Evolutionary conservation across 2,329 filamentous ascomycete species (phyloP), one percentile per base, ranked within the genome.

Genomic region (Aspergillus sp.): DNA sequence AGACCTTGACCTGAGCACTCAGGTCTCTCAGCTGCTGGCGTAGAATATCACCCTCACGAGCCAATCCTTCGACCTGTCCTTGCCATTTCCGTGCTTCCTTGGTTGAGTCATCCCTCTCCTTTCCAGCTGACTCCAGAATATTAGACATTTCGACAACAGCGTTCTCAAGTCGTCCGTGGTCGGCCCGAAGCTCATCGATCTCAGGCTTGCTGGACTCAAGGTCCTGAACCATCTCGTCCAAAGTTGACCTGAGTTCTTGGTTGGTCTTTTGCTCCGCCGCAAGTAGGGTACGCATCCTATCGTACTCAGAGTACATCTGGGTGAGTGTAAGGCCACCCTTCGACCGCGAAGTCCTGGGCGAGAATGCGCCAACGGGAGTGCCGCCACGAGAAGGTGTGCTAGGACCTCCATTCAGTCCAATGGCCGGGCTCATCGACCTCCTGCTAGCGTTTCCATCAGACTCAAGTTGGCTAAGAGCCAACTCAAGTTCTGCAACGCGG

Each of bases 21-120:
- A 94, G 77, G 65, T 97, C 93, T 32, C 91, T 85, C 6, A 97
- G 75, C 63, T 96, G 89, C 54, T 89, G 86, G 44, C 85, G 85
- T 27, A 94, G 73, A 35, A 96, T 87, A 50, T 86, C 83, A 30
- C 79, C 77, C 67, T 97, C 89, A 41, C 73, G 76, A 4, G 70
- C 66, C 28, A 77, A 66, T 12, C 78, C 78, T 48, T 78, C 77
- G 46, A 89, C 76, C 47, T 87, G 79, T n/a, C 80, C 79, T 62
- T 93, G 83, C 45, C 84, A 85, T 67, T 86, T 91, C 54, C 89
- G 80, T 7, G 85, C 79, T 27, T 86, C 83, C 66, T 88, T 90
- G 49, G 83, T 82, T 1, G 89, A 86, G 4, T 73, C 68, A 54
- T 97, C 90, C 35, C 88, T 82, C 59, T 91, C 88, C 59, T 84